phyloP scores from a whole-genome alignment of 768 basidiomycete genomes.

The Atractiella rhizophila region DNA sequence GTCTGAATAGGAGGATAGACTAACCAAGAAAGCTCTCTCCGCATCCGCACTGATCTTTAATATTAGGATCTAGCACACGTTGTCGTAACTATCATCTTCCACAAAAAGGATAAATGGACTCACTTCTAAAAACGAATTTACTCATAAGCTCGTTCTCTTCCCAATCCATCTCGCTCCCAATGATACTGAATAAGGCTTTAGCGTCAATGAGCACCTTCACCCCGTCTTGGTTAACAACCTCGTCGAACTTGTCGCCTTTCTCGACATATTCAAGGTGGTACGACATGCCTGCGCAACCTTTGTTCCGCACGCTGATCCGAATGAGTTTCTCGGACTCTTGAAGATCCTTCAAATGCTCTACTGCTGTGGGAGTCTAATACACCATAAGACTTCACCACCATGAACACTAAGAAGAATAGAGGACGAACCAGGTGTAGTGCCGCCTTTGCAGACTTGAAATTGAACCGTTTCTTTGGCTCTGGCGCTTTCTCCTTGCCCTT shows the following conservation, averaged over 20 bases:
- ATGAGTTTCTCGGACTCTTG: conserved; percentile 55
- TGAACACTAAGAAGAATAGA: too few species aligned
- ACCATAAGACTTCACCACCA: too few species aligned
- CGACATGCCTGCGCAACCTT: conserved; percentile 74
- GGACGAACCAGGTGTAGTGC: too few species aligned
- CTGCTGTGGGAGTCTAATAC: conserved; percentile 69
- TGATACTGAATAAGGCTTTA: conserved; percentile 90
- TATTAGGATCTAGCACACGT: too few species aligned
- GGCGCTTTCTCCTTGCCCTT: too few species aligned
- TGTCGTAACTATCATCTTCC: not conserved
- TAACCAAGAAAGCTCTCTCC: too few species aligned
- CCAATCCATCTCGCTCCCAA: conserved; percentile 99
- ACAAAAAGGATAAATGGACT: too few species aligned
- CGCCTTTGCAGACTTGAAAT: too few species aligned
- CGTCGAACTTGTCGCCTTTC: conserved; percentile 68
- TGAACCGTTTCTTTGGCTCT: too few species aligned
- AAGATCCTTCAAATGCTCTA: conserved; percentile 43
- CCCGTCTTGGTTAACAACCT: conserved; percentile 84
- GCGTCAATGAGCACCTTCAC: conserved; percentile 65
- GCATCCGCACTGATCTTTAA: too few species aligned
- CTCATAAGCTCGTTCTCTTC: conserved; percentile 64
- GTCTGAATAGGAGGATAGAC: too few species aligned
- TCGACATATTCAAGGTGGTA: conserved; percentile 94
- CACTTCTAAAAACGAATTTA: conserved; percentile 25
- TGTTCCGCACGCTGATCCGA: conserved; percentile 83